Base-by-base conservation (phyloP, 1,284 basidiomycete genomes). In the Neotropicomus parvogracilis region DNA sequence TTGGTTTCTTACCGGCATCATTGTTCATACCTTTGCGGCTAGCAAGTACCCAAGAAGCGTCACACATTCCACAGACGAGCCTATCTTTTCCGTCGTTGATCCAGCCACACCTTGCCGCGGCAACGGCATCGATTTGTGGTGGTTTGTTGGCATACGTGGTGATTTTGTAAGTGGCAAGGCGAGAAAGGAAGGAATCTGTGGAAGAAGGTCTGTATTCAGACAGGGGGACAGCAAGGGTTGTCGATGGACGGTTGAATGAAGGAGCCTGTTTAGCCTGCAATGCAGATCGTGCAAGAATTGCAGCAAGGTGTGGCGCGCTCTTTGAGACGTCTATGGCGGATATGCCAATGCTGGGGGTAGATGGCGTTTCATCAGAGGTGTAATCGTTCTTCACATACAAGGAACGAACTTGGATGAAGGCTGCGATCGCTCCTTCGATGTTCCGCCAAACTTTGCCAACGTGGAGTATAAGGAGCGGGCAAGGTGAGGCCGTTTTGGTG, bases 121-220 rank as follows among this genome's bases (percentile, higher is more conserved):
- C 81, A 11, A 88, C 85, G 1, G 88, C 83, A 53, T 91, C 80
- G 26, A 90, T 81, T 11, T 73, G 69, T 2, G 77, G 46, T 0
- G 88, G 87, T 61, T 91, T 91, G 54, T 84, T 85, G 20, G 83
- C 74, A 56, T 89, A 91, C 0, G 88, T 88, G 6, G 83, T 70
- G 16, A 89, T 74, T 62, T 85, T 90, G 66, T 78, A 91, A 0
- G 88, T 88, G 0, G 79, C 71, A 4, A 91, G 76, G 28, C 88
- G 84, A 13, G 75, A 70, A 27, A 91, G 67, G 59, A 91, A 86
- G 2, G 82, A 85, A 1, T 77, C 65, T 6, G 77, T 75, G 10
- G 88, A 90, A 4, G 86, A 88, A 4, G 88, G 88, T 41, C 85
- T 74, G 59, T 90, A 91, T 50, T 88, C 85, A 5, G 79, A 76